A percentile compares a stretch with the other conserved stretches of the same genome.
Conservation (phyloP, 2,329 filamentous ascomycete species). For the Aciculosporium take region DNA sequence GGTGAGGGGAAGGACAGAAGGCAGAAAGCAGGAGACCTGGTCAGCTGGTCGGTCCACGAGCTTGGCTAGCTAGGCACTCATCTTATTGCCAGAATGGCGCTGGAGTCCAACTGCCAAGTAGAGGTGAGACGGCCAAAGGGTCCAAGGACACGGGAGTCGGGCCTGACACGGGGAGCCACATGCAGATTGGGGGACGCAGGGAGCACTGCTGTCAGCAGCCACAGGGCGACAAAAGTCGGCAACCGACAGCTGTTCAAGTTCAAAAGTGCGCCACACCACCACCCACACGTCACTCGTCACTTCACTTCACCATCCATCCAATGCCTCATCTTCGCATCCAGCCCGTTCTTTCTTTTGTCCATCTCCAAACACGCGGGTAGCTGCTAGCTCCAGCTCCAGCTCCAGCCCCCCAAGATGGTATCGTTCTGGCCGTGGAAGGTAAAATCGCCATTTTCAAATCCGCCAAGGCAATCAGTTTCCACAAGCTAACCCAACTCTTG, state of each 20-base stretch:
- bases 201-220: too few relatives aligned
- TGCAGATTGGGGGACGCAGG: too few relatives aligned
- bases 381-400: not conserved
- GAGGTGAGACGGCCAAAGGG: too few relatives aligned
- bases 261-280: not conserved
- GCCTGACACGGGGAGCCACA: too few relatives aligned
- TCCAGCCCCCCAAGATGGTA: conserved; percentile 8
- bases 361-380: not conserved
- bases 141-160: too few relatives aligned
- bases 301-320: not conserved
- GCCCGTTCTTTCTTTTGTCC: not conserved
- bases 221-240: too few relatives aligned
- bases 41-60: too few relatives aligned
- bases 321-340: not conserved
- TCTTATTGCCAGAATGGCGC: too few relatives aligned
- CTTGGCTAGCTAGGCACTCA: too few relatives aligned
- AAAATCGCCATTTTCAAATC: not conserved
- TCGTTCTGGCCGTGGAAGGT: conserved; percentile 13
- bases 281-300: not conserved
- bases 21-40: too few relatives aligned
- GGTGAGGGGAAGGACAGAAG: not conserved
- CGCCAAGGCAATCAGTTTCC: not conserved
- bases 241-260: not conserved
- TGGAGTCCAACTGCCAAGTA: too few relatives aligned
- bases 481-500: conserved; percentile 7